phyloP scores from a whole-genome alignment of 2,329 filamentous ascomycete genomes.

The Pyricularia grisea region DNA sequence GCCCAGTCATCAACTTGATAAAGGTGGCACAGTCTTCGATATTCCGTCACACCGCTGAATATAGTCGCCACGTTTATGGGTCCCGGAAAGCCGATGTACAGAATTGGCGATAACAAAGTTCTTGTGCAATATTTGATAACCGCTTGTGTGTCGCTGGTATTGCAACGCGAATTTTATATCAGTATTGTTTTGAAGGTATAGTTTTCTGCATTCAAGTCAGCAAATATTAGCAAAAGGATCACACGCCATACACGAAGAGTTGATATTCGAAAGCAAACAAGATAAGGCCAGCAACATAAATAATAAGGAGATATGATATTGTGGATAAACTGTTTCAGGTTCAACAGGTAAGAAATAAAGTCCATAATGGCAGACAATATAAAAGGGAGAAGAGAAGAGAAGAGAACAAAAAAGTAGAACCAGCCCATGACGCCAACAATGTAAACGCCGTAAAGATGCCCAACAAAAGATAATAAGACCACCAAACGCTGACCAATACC shows the following conservation, averaged over 20 bases:
- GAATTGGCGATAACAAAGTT: conserved; percentile 18
- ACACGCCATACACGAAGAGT: too few relatives aligned
- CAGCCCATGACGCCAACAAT: neutral
- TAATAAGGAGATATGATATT: neutral
- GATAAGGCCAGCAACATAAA: neutral
- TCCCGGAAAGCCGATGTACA: conserved; percentile 19
- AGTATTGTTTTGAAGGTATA: too few relatives aligned
- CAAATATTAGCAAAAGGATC: too few relatives aligned
- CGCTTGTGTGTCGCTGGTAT: conserved; percentile 1
- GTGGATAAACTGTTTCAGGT: neutral
- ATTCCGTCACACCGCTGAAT: conserved; percentile 17
- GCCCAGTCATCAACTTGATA: conserved; percentile 59
- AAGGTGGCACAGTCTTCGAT: neutral
- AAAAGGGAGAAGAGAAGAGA: neutral
- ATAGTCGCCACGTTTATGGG: conserved; percentile 21
- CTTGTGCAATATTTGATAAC: conserved; percentile 15
- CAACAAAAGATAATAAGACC: neutral
- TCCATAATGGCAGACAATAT: neutral
- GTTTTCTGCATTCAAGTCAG: too few relatives aligned
- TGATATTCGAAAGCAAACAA: conserved; percentile 12
- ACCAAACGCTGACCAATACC: neutral
- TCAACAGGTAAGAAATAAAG: neutral
- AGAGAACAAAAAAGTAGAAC: neutral
- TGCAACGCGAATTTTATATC: too few relatives aligned
- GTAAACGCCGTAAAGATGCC: neutral